Evolutionary conservation across 768 basidiomycete species (phyloP), one percentile per base, ranked within the genome.

Genomic region (Hirschioporus abietinus): DNA sequence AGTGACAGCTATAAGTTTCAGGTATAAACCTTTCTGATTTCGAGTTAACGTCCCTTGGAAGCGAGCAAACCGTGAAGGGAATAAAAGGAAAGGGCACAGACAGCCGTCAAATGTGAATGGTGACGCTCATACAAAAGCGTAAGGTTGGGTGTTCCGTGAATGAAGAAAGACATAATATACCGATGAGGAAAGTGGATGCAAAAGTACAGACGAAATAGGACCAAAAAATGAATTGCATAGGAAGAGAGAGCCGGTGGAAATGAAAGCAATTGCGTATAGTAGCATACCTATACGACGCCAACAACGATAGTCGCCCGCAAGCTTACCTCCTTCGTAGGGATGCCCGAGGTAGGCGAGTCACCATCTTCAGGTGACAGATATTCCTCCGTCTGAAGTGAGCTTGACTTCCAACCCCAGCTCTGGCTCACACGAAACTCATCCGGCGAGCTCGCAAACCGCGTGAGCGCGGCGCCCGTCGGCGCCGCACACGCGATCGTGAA

Each of bases 321-420:
- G 71, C 93, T 92, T 30, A 85, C 79, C 61, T 68, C 68, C 57
- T 66, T 69, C 57, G 65, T 65, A 59, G 62, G 68, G 63, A 23
- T 27, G 65, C 69, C 61, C 24, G 63, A 58, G 67, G 68, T 65
- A 64, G 60, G 35, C 65, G 70, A 42, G 68, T 68, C 42, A 62
- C 71, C 9, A 68, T 73, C 58, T 70, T 68, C 67, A 60, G 67
- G 60, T 57, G 79, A 75, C 15, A 81, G 67, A 67, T 79, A 82
- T 71, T 82, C 82, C 70, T 83, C 81, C n/a, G 77, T 77, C 58
- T 82, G 74, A 63, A 88, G 73, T 23, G 84, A 83, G 66, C 81
- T 83, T 64, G 82, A 84, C 78, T 94, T 95, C 95, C 95, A 96
- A 0, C 95, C 95, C 95, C 94, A 96, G 69, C 91, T 93, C 80